Evolutionary conservation across 2,329 filamentous ascomycete species (phyloP).

Genomic region (Ceratocystis lukuohia): DNA sequence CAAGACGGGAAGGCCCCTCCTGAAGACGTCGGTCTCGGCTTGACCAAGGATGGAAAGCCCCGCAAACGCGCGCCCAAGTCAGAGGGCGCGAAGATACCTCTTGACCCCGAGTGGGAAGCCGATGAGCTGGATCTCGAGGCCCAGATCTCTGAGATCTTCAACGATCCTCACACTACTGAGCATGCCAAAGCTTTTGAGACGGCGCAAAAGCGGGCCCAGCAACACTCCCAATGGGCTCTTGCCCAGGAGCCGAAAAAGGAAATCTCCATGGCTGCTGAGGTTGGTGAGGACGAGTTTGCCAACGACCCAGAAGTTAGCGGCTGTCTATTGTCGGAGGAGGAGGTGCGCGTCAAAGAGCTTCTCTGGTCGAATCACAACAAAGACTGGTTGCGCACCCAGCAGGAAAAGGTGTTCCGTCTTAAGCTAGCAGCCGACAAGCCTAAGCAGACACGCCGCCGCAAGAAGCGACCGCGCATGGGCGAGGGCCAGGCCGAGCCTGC

Average conservation of each 20-base stretch:
- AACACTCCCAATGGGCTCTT: constrained; percentile 40
- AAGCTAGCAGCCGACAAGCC: constrained; percentile 47
- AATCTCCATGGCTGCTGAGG: constrained; percentile 48
- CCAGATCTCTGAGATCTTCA: constrained; percentile 58
- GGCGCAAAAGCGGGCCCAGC: constrained; percentile 41
- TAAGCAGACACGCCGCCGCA: constrained; percentile 44
- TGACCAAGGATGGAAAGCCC: constrained; percentile 2
- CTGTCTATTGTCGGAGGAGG: constrained; percentile 59
- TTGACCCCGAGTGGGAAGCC: constrained; percentile 48
- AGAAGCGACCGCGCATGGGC: constrained; percentile 44
- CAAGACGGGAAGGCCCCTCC: not conserved
- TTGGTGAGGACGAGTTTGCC: constrained; percentile 71
- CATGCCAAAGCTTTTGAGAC: constrained; percentile 46
- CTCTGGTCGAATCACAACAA: constrained; percentile 95
- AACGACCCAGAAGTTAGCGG: constrained; percentile 78
- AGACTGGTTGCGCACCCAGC: constrained; percentile 77
- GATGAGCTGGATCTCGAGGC: constrained; percentile 53
- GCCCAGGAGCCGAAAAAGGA: constrained; percentile 35
- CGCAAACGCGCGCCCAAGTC: constrained; percentile 1
- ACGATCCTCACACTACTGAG: constrained; percentile 43
- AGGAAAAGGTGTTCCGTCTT: constrained; percentile 66
- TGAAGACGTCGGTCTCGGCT: constrained; percentile 22
- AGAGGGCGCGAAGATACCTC: constrained; percentile 36
- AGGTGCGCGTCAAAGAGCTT: constrained; percentile 71
- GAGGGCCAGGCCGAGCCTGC: constrained; percentile 54